Evolutionary conservation across 352 stramenopile genomes (phyloP).

Genomic region (Pythium oligandrum): DNA sequence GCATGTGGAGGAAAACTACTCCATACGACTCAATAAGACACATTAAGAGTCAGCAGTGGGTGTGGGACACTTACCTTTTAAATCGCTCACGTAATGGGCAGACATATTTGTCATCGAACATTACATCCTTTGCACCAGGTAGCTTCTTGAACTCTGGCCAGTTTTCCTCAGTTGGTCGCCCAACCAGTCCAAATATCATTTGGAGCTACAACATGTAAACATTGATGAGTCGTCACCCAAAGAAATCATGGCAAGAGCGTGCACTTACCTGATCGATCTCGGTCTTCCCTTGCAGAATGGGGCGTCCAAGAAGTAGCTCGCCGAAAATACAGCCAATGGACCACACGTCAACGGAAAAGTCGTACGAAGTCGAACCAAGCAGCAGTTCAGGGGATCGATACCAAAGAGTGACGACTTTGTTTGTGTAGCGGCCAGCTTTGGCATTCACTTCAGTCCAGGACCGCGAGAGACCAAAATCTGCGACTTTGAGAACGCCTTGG

Average conservation of each 20-base stretch:
- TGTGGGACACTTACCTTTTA: slow-evolving; percentile 45
- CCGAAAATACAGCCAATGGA: slow-evolving; percentile 89
- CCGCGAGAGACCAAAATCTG: slow-evolving; percentile 75
- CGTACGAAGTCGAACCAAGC: slow-evolving; percentile 90
- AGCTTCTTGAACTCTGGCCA: slow-evolving; percentile 80
- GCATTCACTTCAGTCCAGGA: slow-evolving; percentile 86
- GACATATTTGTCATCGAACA: slow-evolving; percentile 76
- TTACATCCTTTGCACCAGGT: slow-evolving; percentile 54
- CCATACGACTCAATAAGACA: too few species aligned
- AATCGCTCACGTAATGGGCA: slow-evolving; percentile 68
- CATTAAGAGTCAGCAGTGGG: too few species aligned
- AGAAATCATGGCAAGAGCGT: too few species aligned
- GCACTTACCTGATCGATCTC: slow-evolving; percentile 72
- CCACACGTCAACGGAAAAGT: slow-evolving; percentile 93
- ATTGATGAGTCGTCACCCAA: too few species aligned
- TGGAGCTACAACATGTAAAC: slow-evolving; percentile 35
- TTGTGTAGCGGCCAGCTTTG: slow-evolving; percentile 84
- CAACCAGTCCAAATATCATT: slow-evolving; percentile 74
- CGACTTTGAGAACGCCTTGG: slow-evolving; percentile 79
- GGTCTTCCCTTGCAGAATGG: slow-evolving; percentile 78
- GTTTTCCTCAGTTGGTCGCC: slow-evolving; percentile 72
- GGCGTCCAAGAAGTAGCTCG: slow-evolving; percentile 70
- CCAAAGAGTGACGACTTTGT: slow-evolving; percentile 96
- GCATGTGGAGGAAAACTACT: slow-evolving; percentile 68
- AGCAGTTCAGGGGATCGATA: slow-evolving; percentile 93